A percentile compares a stretch with the other conserved stretches of the same genome.
Evolutionary conservation across 2,329 filamentous ascomycete species (phyloP).

Genomic region (Lachnellula subtilissima): DNA sequence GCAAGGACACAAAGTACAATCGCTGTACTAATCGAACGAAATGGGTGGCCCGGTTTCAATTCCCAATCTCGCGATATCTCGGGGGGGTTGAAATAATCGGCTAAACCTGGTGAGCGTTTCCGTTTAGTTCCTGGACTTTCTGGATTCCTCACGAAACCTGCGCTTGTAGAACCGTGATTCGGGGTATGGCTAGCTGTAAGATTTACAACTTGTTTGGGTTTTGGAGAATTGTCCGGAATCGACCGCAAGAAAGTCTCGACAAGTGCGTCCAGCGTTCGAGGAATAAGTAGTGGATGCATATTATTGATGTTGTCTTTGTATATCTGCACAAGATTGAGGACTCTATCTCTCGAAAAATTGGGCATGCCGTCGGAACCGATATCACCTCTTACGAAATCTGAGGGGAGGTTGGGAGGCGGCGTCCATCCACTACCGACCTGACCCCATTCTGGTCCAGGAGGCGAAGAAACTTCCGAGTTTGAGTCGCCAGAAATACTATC

Average conservation of each 20-base stretch:
- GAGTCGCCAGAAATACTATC: slow-evolving; percentile 43
- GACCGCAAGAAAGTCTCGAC: slow-evolving; percentile 29
- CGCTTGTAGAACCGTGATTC: not conserved
- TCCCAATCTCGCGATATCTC: slow-evolving; percentile 25
- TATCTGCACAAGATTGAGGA: slow-evolving; percentile 50
- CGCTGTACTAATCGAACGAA: slow-evolving; percentile 70
- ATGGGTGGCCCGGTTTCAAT: slow-evolving; percentile 46
- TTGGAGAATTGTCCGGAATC: slow-evolving; percentile 25
- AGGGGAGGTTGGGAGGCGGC: slow-evolving; percentile 18
- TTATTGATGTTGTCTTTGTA: slow-evolving; percentile 59
- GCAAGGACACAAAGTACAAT: slow-evolving; percentile 79
- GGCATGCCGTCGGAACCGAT: slow-evolving; percentile 43
- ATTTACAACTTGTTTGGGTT: slow-evolving; percentile 21
- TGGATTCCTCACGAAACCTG: slow-evolving; percentile 25
- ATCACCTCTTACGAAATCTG: slow-evolving; percentile 21
- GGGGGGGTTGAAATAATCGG: slow-evolving; percentile 8
- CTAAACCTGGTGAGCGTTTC: slow-evolving; percentile 26
- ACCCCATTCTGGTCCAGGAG: slow-evolving; percentile 53
- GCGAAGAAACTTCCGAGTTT: slow-evolving; percentile 47
- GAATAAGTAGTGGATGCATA: slow-evolving; percentile 60
- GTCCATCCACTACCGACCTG: slow-evolving; percentile 42
- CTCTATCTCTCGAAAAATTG: slow-evolving; percentile 47
- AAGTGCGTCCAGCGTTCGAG: slow-evolving; percentile 43
- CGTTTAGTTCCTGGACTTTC: slow-evolving; percentile 32
- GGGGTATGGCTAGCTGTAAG: slow-evolving; percentile 13